phyloP scores from a whole-genome alignment of 305 asterid genomes.

The Fraxinus ornus region DNA sequence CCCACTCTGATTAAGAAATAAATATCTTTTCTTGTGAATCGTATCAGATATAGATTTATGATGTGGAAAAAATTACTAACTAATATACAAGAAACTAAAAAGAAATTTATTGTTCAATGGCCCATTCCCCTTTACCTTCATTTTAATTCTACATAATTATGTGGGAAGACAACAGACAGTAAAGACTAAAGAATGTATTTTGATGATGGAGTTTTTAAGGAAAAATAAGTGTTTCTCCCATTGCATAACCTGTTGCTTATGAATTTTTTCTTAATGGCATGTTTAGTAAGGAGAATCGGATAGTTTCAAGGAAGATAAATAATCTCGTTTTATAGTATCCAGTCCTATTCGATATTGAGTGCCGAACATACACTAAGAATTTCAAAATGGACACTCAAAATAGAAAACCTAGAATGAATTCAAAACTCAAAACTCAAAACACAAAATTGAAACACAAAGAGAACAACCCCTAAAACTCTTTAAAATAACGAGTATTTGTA shows the following conservation, averaged over 20 bases:
- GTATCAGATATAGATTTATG: neutral
- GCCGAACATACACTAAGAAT: neutral
- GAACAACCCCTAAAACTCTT: no score
- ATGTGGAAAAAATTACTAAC: neutral
- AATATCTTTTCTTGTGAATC: neutral
- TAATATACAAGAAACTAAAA: neutral
- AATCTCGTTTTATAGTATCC: neutral
- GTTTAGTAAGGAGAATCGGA: neutral
- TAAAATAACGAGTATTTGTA: no score
- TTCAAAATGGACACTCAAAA: no score
- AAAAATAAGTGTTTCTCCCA: neutral
- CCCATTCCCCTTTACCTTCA: neutral
- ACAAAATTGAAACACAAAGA: no score
- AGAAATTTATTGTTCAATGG: neutral
- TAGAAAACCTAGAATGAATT: no score
- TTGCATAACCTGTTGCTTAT: neutral
- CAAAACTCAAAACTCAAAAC: no score
- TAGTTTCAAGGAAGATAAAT: neutral
- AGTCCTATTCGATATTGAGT: neutral
- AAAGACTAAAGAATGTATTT: neutral
- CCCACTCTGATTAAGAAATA: neutral
- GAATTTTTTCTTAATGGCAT: neutral
- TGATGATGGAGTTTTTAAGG: neutral
- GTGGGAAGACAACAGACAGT: neutral
- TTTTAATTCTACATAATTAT: neutral